phyloP scores from a whole-genome alignment of 129 eudicot species.

The Apium graveolens region DNA sequence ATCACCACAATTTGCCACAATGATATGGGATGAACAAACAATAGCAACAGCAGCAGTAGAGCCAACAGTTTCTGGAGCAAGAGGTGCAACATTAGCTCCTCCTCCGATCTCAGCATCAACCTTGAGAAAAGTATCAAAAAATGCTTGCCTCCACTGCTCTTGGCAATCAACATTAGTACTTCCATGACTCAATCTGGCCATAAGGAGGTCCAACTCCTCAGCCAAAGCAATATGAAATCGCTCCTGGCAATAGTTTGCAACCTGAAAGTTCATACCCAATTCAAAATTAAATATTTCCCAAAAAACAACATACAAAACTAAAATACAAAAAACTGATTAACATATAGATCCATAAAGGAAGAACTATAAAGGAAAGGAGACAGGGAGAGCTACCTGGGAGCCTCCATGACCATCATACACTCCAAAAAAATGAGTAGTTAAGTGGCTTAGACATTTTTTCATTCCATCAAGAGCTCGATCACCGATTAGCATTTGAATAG shows the following conservation, averaged over 20 bases:
- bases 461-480: conserved; percentile 35
- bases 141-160: conserved; percentile 47
- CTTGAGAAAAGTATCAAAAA: conserved; percentile 39
- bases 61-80: conserved; percentile 60
- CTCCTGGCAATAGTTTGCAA: conserved; percentile 53
- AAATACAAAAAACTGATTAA: background rate
- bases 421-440: conserved; percentile 78
- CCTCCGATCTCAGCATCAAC: conserved; percentile 56
- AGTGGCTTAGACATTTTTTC: conserved; percentile 44
- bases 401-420: conserved; percentile 95
- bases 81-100: conserved; percentile 25
- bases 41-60: conserved; percentile 59
- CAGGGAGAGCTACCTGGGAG: conserved; percentile 48
- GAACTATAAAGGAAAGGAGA: conserved; percentile 3
- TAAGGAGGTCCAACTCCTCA: conserved; percentile 44
- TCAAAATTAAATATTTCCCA: background rate
- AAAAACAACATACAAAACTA: background rate
- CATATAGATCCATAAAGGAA: background rate
- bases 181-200: conserved; percentile 24
- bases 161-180: conserved; percentile 27
- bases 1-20: conserved; percentile 58
- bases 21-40: conserved; percentile 50
- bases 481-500: conserved; percentile 57
- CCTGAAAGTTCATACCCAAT: conserved; percentile 24
- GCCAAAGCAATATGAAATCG: conserved; percentile 44